phyloP scores from a whole-genome alignment of 2,329 filamentous ascomycete species.

The Ceratocystis diversiconidia region DNA sequence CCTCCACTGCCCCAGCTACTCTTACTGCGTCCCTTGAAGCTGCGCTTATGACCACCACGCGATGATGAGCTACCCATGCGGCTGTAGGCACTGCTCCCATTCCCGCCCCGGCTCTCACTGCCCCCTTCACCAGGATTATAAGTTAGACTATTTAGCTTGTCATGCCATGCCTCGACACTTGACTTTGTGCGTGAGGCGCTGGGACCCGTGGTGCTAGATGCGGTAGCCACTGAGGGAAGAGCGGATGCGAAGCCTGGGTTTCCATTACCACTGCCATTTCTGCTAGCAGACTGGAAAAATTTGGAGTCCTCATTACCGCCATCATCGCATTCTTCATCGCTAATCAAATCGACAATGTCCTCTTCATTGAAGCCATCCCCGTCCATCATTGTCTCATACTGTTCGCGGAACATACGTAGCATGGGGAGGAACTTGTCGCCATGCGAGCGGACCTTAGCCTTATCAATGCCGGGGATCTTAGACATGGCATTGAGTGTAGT shows the following conservation, averaged over 20 bases:
- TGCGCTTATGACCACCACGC: background rate
- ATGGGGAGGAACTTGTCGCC: conserved; percentile 48
- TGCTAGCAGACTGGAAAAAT: conserved; percentile 31
- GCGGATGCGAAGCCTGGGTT: background rate
- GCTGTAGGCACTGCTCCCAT: background rate
- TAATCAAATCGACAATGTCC: conserved; percentile 43
- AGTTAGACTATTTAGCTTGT: conserved; percentile 8
- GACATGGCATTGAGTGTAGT: conserved; percentile 46
- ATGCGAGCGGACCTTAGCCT: conserved; percentile 45
- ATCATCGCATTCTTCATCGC: conserved; percentile 28
- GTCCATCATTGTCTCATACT: conserved; percentile 38
- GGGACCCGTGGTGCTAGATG: background rate
- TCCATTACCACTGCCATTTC: conserved; percentile 26
- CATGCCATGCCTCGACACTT: conserved; percentile 7
- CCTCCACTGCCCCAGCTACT: conserved; percentile 5
- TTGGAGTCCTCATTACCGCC: conserved; percentile 32
- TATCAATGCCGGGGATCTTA: conserved; percentile 47
- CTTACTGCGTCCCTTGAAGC: background rate
- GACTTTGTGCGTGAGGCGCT: conserved; percentile 18
- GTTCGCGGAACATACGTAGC: conserved; percentile 34
- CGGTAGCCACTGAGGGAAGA: background rate
- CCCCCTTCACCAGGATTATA: conserved; percentile 1
- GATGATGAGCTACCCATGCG: background rate
- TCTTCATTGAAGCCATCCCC: conserved; percentile 19
- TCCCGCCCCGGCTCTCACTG: background rate